These are phyloP conservation scores for Phytopythium kandeliae DNA, from an alignment of 352 stramenopile genomes.

Conservation along the genomic window DNA sequence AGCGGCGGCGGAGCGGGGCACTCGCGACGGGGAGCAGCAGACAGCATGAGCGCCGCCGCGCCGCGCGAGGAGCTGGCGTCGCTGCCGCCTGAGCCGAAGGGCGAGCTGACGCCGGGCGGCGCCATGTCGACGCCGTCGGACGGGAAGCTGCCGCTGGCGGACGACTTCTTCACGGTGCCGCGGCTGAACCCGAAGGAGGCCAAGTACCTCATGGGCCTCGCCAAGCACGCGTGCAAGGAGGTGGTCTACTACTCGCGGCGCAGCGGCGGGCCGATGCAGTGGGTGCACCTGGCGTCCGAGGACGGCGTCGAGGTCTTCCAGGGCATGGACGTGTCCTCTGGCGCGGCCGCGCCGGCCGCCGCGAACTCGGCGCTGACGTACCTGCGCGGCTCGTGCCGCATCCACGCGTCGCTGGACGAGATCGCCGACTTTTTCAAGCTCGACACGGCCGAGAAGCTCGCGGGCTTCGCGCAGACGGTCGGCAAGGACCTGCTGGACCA, in stretches of 20 bases:
- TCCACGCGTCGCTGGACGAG: conserved; percentile 76
- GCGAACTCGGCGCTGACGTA: conserved; percentile 40
- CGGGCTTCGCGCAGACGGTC: conserved; percentile 62
- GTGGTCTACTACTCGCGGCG: conserved; percentile 80
- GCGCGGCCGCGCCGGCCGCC: neutral
- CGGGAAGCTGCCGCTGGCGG: conserved; percentile 50
- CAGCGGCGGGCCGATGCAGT: conserved; percentile 64
- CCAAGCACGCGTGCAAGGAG: conserved; percentile 79
- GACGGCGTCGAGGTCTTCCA: conserved; percentile 75
- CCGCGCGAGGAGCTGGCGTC: neutral
- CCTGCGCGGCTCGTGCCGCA: conserved; percentile 54
- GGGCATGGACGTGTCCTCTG: conserved; percentile 43
- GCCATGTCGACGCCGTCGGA: conserved; percentile 2
- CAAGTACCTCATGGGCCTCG: conserved; percentile 61
- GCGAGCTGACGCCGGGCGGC: no score
- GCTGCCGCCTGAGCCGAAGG: no score
- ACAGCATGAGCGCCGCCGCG: neutral
- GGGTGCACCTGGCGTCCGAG: conserved; percentile 65
- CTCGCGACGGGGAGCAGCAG: no score
- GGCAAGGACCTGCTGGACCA: conserved; percentile 78
- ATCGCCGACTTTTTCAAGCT: conserved; percentile 78
- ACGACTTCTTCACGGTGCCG: conserved; percentile 65
- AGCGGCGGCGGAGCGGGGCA: no score
- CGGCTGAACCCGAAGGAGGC: conserved; percentile 54
- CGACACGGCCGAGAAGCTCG: conserved; percentile 64